phyloP scores from a whole-genome alignment of 805 yeast species.

The Candida montana region DNA sequence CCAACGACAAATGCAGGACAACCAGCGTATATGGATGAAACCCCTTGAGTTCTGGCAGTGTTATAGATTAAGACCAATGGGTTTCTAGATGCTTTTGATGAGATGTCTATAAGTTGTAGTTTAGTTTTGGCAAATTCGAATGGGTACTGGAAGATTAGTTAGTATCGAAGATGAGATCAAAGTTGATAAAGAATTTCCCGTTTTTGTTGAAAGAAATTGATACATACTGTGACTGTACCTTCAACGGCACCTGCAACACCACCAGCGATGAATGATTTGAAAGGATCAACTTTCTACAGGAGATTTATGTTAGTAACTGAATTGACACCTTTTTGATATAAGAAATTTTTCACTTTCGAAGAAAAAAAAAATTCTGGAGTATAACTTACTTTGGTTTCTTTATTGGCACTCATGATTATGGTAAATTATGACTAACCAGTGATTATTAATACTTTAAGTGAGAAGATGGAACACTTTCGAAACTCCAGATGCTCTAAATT shows the following conservation, averaged over 20 bases:
- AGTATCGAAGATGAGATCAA: too few species aligned
- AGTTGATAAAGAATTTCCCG: too few species aligned
- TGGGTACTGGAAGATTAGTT: constrained; percentile 49
- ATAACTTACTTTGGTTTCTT: constrained; percentile 2
- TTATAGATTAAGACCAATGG: constrained; percentile 77
- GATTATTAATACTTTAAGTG: too few species aligned
- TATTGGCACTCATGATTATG: background rate
- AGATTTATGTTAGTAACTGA: background rate
- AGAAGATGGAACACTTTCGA: too few species aligned
- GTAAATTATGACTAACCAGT: too few species aligned
- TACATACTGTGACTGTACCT: constrained; percentile 62
- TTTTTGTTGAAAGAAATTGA: too few species aligned
- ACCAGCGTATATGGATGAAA: constrained; percentile 79
- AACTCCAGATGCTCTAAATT: too few species aligned
- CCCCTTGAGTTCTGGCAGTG: constrained; percentile 73
- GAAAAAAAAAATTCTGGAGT: too few species aligned
- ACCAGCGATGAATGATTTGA: constrained; percentile 87
- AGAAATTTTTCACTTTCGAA: background rate
- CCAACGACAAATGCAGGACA: constrained; percentile 97
- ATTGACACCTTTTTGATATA: constrained; percentile 1
- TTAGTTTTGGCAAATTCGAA: constrained; percentile 96
- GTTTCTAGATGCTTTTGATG: constrained; percentile 64
- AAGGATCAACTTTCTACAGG: constrained; percentile 55
- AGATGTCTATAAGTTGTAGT: constrained; percentile 70
- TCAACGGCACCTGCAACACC: constrained; percentile 96